Evolutionary conservation across 371 early-diverging fungal genomes (phyloP).

Genomic region (Catenaria anguillulae): DNA sequence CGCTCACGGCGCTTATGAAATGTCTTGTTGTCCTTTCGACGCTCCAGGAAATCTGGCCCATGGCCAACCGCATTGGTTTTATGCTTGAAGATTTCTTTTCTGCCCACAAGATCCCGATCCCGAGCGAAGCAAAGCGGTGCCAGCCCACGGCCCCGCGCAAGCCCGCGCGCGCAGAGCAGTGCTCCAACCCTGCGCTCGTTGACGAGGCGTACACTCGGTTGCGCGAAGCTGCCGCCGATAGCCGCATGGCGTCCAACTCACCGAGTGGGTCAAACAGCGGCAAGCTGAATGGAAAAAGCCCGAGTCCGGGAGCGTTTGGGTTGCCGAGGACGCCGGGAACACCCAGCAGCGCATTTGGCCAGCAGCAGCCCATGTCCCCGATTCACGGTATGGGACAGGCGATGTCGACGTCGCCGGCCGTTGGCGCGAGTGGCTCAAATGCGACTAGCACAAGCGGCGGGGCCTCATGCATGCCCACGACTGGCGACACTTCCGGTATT

Average conservation of each 20-base stretch:
- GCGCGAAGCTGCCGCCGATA: background rate
- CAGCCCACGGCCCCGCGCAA: background rate
- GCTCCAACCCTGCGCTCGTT: background rate
- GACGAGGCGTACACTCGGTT: background rate
- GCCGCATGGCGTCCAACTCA: background rate
- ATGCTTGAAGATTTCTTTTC: background rate
- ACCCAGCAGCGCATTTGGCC: background rate
- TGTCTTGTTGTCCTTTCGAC: background rate
- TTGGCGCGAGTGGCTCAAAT: background rate
- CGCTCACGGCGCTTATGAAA: slow-evolving; percentile 2
- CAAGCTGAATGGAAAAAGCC: background rate
- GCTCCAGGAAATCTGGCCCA: background rate
- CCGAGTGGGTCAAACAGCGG: background rate
- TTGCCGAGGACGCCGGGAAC: background rate
- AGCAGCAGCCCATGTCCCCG: background rate
- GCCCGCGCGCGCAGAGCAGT: background rate
- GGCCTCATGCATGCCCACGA: too few relatives aligned
- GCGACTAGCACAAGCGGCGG: too few relatives aligned
- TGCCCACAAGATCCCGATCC: background rate
- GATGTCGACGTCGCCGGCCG: background rate
- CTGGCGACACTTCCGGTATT: too few relatives aligned
- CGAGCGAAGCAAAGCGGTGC: background rate
- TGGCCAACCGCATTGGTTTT: slow-evolving; percentile 3
- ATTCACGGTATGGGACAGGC: too few relatives aligned
- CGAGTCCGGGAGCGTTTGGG: background rate